Percentiles rank a stretch among this genome's conserved stretches.
phyloP scores from a whole-genome alignment of 495 filamentous ascomycete genomes.

The Elasticomyces elasticus region DNA sequence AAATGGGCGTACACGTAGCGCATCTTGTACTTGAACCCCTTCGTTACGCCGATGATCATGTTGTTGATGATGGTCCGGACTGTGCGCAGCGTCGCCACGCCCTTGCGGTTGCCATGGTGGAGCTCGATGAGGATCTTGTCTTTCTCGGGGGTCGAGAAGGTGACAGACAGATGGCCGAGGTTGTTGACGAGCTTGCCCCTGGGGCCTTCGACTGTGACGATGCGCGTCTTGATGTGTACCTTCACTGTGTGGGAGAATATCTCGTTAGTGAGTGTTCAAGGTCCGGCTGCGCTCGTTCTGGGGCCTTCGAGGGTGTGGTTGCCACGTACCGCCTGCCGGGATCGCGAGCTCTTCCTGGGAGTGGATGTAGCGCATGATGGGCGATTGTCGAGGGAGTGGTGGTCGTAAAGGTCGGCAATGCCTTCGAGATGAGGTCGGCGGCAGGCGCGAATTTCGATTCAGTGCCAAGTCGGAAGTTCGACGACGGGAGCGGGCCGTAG shows the following conservation, averaged over 20 bases:
- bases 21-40: constrained; percentile 99
- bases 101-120: constrained; percentile 95
- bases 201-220: constrained; percentile 92
- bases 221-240: constrained; percentile 86
- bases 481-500: too few species aligned
- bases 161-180: constrained; percentile 88
- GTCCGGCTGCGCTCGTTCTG: not conserved
- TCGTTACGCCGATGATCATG: constrained; percentile 93
- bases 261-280: not conserved
- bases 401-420: constrained; percentile 9
- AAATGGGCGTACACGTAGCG: constrained; percentile 99
- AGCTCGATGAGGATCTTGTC: constrained; percentile 86
- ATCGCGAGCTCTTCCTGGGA: constrained; percentile 86
- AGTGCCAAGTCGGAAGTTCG: too few species aligned
- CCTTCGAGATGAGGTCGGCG: not conserved
- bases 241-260: constrained; percentile 56
- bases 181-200: constrained; percentile 93
- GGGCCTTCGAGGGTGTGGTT: not conserved
- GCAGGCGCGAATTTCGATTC: too few species aligned
- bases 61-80: constrained; percentile 97
- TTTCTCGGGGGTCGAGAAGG: constrained; percentile 75
- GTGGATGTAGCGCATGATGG: constrained; percentile 97
- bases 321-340: constrained; percentile 85
- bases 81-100: constrained; percentile 92
- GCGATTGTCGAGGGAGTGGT: constrained; percentile 10